phyloP scores from a whole-genome alignment of 768 basidiomycete genomes.

The Phaeotremella fagi region DNA sequence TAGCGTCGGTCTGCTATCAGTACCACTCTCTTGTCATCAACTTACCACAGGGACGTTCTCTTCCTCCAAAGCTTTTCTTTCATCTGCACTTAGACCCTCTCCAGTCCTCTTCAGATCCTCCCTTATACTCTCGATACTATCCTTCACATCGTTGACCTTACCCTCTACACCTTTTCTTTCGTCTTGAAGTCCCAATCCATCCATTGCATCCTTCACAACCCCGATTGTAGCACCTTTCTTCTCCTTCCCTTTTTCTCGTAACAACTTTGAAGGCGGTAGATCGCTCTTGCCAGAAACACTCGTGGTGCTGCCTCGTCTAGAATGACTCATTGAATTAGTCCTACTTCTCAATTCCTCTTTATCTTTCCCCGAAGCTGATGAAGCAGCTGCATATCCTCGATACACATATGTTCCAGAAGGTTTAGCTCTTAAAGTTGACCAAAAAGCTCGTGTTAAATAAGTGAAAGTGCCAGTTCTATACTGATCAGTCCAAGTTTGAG shows the following conservation, averaged over 20 bases:
- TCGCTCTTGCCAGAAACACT: conserved; percentile 10
- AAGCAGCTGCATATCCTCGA: conserved; percentile 48
- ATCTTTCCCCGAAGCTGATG: conserved; percentile 23
- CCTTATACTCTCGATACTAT: conserved; percentile 19
- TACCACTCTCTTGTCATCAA: background rate
- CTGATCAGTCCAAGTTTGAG: background rate
- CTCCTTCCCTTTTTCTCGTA: conserved; percentile 1
- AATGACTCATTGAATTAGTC: conserved; percentile 10
- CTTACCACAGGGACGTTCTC: conserved; percentile 44
- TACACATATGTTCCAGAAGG: conserved; percentile 49
- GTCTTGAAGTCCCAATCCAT: conserved; percentile 13
- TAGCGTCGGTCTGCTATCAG: conserved; percentile 32
- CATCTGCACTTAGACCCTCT: conserved; percentile 10
- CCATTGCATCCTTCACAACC: conserved; percentile 16
- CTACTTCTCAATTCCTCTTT: conserved; percentile 18
- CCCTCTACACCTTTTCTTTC: background rate
- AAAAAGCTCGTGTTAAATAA: conserved; percentile 44
- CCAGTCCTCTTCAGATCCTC: conserved; percentile 13
- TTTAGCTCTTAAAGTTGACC: conserved; percentile 42
- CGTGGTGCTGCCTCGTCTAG: conserved; percentile 34
- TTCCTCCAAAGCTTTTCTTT: conserved; percentile 38
- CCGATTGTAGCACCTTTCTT: conserved; percentile 1
- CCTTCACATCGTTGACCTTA: conserved; percentile 13
- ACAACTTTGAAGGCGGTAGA: background rate
- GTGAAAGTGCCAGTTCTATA: conserved; percentile 36